Evolutionary conservation across 192 early-diverging fungal genomes (phyloP).

Genomic region (Gigaspora rosea): DNA sequence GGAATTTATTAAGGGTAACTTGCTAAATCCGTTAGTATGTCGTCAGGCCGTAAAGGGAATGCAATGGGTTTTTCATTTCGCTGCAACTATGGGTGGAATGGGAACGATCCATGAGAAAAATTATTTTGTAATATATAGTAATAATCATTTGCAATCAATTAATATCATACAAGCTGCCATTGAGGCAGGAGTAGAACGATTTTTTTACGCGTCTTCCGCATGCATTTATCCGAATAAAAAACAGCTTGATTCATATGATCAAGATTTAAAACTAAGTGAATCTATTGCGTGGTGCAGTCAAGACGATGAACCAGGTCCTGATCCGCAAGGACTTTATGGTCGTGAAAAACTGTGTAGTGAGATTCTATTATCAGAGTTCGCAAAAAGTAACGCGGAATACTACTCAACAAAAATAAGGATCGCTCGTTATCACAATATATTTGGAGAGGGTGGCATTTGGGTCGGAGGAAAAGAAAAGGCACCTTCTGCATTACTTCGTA

Average conservation of each 20-base stretch:
- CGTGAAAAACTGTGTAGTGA: background rate
- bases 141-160: background rate
- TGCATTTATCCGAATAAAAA: background rate
- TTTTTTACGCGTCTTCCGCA: constrained; percentile 9
- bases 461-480: background rate
- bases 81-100: background rate
- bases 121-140: background rate
- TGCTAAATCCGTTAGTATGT: background rate
- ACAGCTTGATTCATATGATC: background rate
- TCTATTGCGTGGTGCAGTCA: background rate
- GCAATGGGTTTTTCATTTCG: constrained; percentile 13
- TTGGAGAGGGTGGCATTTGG: background rate
- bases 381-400: background rate
- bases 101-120: background rate
- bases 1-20: background rate
- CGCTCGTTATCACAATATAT: background rate
- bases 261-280: background rate
- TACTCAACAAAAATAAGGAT: background rate
- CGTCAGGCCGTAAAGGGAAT: background rate
- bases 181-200: background rate
- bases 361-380: background rate
- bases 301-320: background rate
- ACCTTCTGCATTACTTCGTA: background rate
- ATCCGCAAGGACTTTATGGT: background rate
- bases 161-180: background rate